Percentiles rank a stretch among this genome's conserved stretches.
Evolutionary conservation across 495 filamentous ascomycete species (phyloP).

Genomic region (Extremus antarcticus): DNA sequence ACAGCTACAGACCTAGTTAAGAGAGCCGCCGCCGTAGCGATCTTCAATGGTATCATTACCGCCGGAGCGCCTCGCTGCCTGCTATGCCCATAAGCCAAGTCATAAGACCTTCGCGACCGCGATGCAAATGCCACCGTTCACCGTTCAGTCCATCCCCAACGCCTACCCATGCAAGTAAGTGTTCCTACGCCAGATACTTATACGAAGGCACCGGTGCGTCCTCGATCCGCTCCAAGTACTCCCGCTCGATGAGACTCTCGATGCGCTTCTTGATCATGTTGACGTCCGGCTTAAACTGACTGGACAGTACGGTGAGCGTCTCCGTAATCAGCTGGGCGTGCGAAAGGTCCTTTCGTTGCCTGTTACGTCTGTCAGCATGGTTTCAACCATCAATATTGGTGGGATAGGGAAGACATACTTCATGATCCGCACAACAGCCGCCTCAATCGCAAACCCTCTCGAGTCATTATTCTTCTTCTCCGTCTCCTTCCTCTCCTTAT

Average conservation of each 20-base stretch:
- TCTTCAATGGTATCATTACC: background rate
- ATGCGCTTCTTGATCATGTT: slow-evolving; percentile 89
- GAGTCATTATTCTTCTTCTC: slow-evolving; percentile 79
- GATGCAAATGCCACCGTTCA: too few species aligned
- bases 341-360: slow-evolving; percentile 74
- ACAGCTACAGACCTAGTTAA: background rate
- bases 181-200: slow-evolving; percentile 57
- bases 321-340: slow-evolving; percentile 79
- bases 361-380: too few species aligned
- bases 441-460: slow-evolving; percentile 67
- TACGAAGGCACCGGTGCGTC: slow-evolving; percentile 58
- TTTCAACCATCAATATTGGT: too few species aligned
- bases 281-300: slow-evolving; percentile 81
- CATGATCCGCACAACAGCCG: slow-evolving; percentile 89
- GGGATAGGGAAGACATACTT: slow-evolving; percentile 68
- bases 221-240: slow-evolving; percentile 86
- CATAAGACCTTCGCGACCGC: too few species aligned
- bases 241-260: slow-evolving; percentile 80
- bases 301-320: slow-evolving; percentile 65
- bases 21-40: background rate
- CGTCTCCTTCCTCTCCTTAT: slow-evolving; percentile 74
- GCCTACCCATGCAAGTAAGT: background rate
- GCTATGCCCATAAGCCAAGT: background rate
- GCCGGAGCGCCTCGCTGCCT: background rate
- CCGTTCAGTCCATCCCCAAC: background rate